phyloP scores from a whole-genome alignment of 495 filamentous ascomycete genomes.

The Astrocystis sublimbata region DNA sequence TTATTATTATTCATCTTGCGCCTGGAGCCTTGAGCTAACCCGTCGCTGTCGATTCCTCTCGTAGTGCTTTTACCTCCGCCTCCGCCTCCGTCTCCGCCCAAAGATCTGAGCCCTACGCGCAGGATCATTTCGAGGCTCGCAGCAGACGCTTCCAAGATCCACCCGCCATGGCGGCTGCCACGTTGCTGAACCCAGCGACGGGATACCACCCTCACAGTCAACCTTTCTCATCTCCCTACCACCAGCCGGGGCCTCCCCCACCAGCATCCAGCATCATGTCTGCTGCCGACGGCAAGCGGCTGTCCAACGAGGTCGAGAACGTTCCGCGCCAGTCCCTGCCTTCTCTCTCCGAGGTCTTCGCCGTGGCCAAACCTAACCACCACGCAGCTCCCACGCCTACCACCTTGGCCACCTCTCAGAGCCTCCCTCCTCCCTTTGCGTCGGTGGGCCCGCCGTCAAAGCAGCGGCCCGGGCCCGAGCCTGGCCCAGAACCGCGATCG shows the following conservation, averaged over 20 bases:
- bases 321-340: constrained; percentile 50
- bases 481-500: constrained; percentile 28
- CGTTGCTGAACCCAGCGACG: constrained; percentile 48
- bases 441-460: constrained; percentile 16
- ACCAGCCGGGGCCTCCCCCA: constrained; percentile 37
- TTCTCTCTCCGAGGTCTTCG: constrained; percentile 51
- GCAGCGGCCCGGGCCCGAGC: constrained; percentile 28
- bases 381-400: constrained; percentile 40
- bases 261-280: constrained; percentile 48
- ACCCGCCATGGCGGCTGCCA: constrained; percentile 49
- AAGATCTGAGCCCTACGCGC: constrained; percentile 37
- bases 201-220: constrained; percentile 43
- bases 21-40: constrained; percentile 28
- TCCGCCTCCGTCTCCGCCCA: constrained; percentile 27
- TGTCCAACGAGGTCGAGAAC: constrained; percentile 42
- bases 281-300: constrained; percentile 44
- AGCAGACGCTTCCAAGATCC: constrained; percentile 40
- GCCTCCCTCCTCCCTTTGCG: constrained; percentile 28
- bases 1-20: no score
- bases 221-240: constrained; percentile 39
- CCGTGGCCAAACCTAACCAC: constrained; percentile 36
- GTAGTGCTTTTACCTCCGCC: constrained; percentile 31
- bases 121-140: constrained; percentile 36
- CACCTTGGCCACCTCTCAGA: constrained; percentile 25
- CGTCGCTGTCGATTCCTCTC: constrained; percentile 21